Conservation (phyloP, 805 yeast species). For the Pichia rugopelliculosa region DNA sequence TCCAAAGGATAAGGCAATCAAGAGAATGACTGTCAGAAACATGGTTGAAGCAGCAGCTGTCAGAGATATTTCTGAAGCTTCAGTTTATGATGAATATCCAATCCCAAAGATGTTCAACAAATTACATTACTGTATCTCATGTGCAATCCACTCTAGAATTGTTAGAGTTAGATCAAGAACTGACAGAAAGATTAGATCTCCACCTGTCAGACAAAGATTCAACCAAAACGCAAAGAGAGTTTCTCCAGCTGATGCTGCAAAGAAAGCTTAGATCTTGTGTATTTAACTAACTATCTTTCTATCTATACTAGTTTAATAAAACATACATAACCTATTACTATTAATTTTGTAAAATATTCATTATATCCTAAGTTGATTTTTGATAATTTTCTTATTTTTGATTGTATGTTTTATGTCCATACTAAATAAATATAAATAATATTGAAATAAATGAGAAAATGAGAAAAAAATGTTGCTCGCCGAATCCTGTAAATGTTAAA, state of each 20-base stretch:
- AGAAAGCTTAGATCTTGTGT: constrained; percentile 56
- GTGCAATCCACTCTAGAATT: constrained; percentile 99
- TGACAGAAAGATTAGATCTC: constrained; percentile 98
- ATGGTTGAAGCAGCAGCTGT: constrained; percentile 99
- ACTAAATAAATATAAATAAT: too few relatives aligned
- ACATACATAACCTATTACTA: neutral
- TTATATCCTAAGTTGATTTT: too few relatives aligned
- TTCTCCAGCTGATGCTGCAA: constrained; percentile 96
- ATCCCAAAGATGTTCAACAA: constrained; percentile 99
- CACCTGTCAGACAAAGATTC: constrained; percentile 99
- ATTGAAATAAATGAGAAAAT: neutral
- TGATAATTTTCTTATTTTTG: too few relatives aligned
- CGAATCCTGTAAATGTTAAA: neutral
- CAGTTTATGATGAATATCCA: constrained; percentile 98
- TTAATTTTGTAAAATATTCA: neutral
- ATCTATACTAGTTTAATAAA: neutral
- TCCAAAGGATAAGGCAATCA: constrained; percentile 99
- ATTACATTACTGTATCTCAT: constrained; percentile 99
- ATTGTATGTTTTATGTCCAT: too few relatives aligned
- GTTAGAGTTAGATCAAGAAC: constrained; percentile 99
- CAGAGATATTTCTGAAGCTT: constrained; percentile 99
- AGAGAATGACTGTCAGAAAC: constrained; percentile 99
- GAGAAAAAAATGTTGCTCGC: neutral
- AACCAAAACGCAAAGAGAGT: constrained; percentile 84
- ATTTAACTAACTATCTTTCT: neutral